Conservation (phyloP, 768 basidiomycete species). For the Calvatia gigantea region DNA sequence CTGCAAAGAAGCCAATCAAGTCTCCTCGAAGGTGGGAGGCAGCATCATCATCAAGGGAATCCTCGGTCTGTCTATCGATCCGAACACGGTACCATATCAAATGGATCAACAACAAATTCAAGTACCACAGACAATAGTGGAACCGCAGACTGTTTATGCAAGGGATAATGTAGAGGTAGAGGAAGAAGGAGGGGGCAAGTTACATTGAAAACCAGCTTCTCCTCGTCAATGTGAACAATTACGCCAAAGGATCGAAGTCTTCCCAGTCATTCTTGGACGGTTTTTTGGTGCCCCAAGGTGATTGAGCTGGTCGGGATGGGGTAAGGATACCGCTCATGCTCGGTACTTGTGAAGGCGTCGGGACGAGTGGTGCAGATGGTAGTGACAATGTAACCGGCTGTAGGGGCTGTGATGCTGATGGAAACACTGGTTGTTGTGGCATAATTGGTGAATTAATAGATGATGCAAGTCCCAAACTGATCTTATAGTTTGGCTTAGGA, state of each 20-base stretch:
- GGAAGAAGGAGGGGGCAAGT: constrained; percentile 9
- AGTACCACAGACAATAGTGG: constrained; percentile 49
- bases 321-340: constrained; percentile 47
- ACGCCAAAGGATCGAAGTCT: constrained; percentile 79
- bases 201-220: constrained; percentile 6
- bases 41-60: constrained; percentile 59
- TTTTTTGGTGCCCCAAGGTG: constrained; percentile 44
- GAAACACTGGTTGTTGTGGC: constrained; percentile 9
- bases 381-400: constrained; percentile 17
- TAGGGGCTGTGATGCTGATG: constrained; percentile 14
- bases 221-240: constrained; percentile 4
- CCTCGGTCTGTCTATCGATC: constrained; percentile 41
- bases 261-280: constrained; percentile 69
- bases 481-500: constrained; percentile 28
- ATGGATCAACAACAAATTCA: constrained; percentile 19
- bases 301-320: constrained; percentile 60
- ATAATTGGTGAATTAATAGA: constrained; percentile 12
- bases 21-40: constrained; percentile 76
- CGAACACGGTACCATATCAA: constrained; percentile 32
- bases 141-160: constrained; percentile 44
- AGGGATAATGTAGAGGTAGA: constrained; percentile 47
- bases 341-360: constrained; percentile 17
- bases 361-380: constrained; percentile 15
- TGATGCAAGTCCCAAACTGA: constrained; percentile 19
- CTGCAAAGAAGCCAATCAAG: constrained; percentile 72